Evolutionary conservation across 768 basidiomycete species (phyloP).

Genomic region (Chlorophyllum brunneum): DNA sequence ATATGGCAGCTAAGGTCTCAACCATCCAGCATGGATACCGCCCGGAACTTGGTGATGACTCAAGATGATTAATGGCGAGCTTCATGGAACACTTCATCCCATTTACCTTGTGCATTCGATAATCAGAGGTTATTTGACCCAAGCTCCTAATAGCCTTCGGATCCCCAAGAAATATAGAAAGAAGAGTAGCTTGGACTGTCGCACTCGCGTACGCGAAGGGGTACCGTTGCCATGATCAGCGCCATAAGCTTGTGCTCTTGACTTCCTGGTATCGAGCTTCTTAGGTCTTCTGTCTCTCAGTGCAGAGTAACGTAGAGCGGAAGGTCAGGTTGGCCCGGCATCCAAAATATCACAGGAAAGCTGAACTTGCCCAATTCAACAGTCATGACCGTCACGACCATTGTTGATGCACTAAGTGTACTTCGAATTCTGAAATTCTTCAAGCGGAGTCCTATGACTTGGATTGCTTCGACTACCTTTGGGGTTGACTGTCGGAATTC

Average conservation of each 20-base stretch:
- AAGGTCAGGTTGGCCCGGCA: too few relatives aligned
- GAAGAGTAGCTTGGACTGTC: too few relatives aligned
- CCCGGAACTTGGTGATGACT: too few relatives aligned
- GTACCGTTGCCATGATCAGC: constrained; percentile 3
- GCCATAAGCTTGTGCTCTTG: not conserved
- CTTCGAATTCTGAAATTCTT: constrained; percentile 5
- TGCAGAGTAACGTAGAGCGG: too few relatives aligned
- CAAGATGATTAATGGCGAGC: too few relatives aligned
- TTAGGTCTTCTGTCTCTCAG: not conserved
- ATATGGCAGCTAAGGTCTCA: too few relatives aligned
- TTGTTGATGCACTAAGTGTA: not conserved
- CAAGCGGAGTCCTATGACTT: not conserved
- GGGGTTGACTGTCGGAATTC: not conserved
- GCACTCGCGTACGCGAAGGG: too few relatives aligned
- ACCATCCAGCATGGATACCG: too few relatives aligned
- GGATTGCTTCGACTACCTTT: not conserved
- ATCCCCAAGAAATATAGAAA: not conserved
- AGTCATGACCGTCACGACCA: not conserved
- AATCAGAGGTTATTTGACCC: not conserved
- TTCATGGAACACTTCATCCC: too few relatives aligned
- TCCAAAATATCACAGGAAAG: too few relatives aligned
- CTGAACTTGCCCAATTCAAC: too few relatives aligned
- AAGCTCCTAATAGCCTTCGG: not conserved
- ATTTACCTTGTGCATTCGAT: too few relatives aligned
- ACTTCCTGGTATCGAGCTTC: not conserved